These are phyloP conservation scores for Kazachstania psychrophila DNA, from an alignment of 805 yeast genomes.

Conservation along the genomic window DNA sequence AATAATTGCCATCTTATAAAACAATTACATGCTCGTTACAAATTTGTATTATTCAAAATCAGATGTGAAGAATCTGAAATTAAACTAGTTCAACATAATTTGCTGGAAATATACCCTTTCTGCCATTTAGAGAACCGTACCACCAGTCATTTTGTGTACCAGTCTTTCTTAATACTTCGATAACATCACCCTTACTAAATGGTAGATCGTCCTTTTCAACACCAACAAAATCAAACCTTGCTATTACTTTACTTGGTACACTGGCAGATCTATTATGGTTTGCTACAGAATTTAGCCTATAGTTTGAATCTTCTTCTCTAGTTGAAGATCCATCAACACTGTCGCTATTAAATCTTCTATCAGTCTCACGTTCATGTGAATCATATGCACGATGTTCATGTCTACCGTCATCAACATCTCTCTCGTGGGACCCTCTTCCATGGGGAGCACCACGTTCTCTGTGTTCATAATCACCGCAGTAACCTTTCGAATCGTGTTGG, in stretches of 20 bases:
- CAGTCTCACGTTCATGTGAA: constrained; percentile 1
- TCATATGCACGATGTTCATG: constrained; percentile 1
- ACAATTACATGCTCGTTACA: too few species aligned
- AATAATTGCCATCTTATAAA: too few species aligned
- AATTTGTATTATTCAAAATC: too few species aligned
- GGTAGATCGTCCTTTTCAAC: constrained; percentile 90
- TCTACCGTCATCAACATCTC: neutral
- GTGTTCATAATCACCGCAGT: neutral
- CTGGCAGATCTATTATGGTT: constrained; percentile 1
- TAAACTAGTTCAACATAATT: constrained; percentile 62
- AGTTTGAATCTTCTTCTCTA: too few species aligned
- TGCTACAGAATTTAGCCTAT: neutral
- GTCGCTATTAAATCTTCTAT: neutral
- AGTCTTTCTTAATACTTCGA: constrained; percentile 74
- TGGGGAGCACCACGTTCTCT: constrained; percentile 1
- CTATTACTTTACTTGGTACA: constrained; percentile 56
- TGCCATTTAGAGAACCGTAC: constrained; percentile 84
- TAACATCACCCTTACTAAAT: constrained; percentile 89
- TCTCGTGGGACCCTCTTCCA: constrained; percentile 1
- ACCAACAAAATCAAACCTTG: constrained; percentile 80
- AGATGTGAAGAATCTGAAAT: too few species aligned
- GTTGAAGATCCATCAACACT: neutral
- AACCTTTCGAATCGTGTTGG: neutral
- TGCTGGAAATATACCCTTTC: constrained; percentile 93
- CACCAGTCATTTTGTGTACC: constrained; percentile 96